Base-by-base conservation (phyloP, 1,139 yeast genomes). In the Dujonia santamariae region DNA sequence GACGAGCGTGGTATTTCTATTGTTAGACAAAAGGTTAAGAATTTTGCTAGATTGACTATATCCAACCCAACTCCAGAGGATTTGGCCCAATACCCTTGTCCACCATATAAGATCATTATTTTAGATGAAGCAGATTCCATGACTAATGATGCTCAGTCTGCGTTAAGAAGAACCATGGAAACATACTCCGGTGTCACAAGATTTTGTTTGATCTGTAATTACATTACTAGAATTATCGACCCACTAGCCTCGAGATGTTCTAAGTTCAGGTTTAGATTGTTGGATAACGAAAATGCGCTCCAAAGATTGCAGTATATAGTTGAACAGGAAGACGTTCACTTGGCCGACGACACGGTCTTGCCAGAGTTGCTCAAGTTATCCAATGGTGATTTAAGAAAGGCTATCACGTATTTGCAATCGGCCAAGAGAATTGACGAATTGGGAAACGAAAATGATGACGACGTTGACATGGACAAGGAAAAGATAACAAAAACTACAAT, bases 61-160 rank as follows among this genome's bases (percentile, higher is more conserved):
- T 82, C 97, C 1, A 84, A 84, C 42, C 94, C 97, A 0, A 57
- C 83, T 1, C 66, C 69, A 12, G 81, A 80, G 26, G 92, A 84
- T 48, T 59, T 74, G 38, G 75, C 66, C 26, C 72, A 79, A 12
- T 87, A 87, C 56, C 97, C 97, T 1, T 92, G 97, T 54, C 97
- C 97, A 2, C 96, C 96, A 5, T 90, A 84, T 59, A 90, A 90
- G 54, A 82, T 85, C 47, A 78, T 81, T 41, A 84, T 87, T 31
- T 60, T 90, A 36, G 97, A 92, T 62, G 98, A 92, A 59, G 98
- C 98, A 0, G 98, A 92, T 56, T 85, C 95, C 14, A 92, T 92
- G 98, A 92, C 98, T n/a, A 78, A 85, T 31, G 98, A 92, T 58
- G 98, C 98, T 0, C 98, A 92, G 56, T 76, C 92, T 31, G 98